Evolutionary conservation across 1,139 yeast species (phyloP).

Genomic region (Candida tunisiensis): DNA sequence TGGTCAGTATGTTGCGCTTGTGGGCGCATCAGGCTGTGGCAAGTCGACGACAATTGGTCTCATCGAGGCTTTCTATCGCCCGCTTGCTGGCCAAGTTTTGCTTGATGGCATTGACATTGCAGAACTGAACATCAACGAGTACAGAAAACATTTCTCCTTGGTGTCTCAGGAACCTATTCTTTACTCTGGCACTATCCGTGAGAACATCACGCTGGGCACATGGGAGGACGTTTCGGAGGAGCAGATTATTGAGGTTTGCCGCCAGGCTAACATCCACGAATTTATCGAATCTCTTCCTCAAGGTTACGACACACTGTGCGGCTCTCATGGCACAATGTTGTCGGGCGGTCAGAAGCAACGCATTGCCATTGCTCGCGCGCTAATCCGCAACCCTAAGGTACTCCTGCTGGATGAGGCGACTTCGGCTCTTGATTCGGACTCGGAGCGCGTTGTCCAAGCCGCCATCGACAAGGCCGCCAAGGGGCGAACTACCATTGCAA

Average conservation of each 20-base stretch:
- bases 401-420: slow-evolving; percentile 66
- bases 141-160: slow-evolving; percentile 60
- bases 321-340: slow-evolving; percentile 64
- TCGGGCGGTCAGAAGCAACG: slow-evolving; percentile 84
- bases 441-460: slow-evolving; percentile 63
- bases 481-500: slow-evolving; percentile 72
- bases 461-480: slow-evolving; percentile 43
- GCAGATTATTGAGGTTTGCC: slow-evolving; percentile 52
- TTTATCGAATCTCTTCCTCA: slow-evolving; percentile 67
- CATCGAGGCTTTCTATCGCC: slow-evolving; percentile 65
- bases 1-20: slow-evolving; percentile 85
- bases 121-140: slow-evolving; percentile 53
- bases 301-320: slow-evolving; percentile 68
- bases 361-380: slow-evolving; percentile 60
- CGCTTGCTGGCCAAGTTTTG: slow-evolving; percentile 42
- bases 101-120: slow-evolving; percentile 59
- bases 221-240: slow-evolving; percentile 36
- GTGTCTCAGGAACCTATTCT: slow-evolving; percentile 75
- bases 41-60: slow-evolving; percentile 84
- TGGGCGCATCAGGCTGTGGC: slow-evolving; percentile 93
- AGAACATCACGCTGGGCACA: slow-evolving; percentile 67
- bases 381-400: slow-evolving; percentile 51
- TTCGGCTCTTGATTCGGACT: slow-evolving; percentile 61
- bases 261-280: slow-evolving; percentile 64
- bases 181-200: slow-evolving; percentile 76